Evolutionary conservation across 371 early-diverging fungal species (phyloP).

Genomic region (Apophysomyces trapeziformis): DNA sequence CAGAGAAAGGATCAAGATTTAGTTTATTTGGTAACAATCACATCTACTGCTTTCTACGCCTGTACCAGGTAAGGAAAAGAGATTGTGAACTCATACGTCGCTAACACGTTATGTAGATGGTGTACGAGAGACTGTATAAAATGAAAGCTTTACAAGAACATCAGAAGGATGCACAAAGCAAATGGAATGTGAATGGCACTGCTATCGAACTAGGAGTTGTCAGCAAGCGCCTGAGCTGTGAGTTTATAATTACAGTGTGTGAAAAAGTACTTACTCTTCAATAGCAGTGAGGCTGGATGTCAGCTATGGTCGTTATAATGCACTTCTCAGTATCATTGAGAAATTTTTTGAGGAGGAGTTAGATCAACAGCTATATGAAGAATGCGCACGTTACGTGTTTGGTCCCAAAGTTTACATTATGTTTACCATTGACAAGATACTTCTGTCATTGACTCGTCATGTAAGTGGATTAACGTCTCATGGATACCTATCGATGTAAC

Average conservation of each 20-base stretch:
- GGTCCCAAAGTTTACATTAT: slow-evolving; percentile 80
- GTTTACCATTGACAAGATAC: slow-evolving; percentile 87
- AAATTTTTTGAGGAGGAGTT: slow-evolving; percentile 78
- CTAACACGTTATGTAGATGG: not conserved
- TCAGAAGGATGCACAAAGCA: not conserved
- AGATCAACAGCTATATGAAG: slow-evolving; percentile 87
- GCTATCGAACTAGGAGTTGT: not conserved
- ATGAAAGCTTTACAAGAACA: not conserved
- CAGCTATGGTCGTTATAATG: not conserved
- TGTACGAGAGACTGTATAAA: not conserved
- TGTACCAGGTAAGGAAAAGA: not conserved
- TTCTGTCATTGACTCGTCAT: slow-evolving; percentile 76
- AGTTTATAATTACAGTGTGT: not conserved
- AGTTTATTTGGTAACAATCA: not conserved
- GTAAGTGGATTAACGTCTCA: slow-evolving; percentile 36
- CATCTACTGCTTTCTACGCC: not conserved
- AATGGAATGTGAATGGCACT: not conserved
- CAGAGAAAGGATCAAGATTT: not conserved
- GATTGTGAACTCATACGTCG: not conserved
- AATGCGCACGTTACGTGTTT: slow-evolving; percentile 80
- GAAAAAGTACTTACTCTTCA: not conserved
- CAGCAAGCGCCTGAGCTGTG: not conserved
- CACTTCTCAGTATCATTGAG: slow-evolving; percentile 21
- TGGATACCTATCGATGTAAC: not conserved
- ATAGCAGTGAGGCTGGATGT: not conserved